Percentiles rank a stretch among this genome's conserved stretches.
Evolutionary conservation across 2,329 filamentous ascomycete species (phyloP).

Genomic region (Magnaporthiopsis incrustans): DNA sequence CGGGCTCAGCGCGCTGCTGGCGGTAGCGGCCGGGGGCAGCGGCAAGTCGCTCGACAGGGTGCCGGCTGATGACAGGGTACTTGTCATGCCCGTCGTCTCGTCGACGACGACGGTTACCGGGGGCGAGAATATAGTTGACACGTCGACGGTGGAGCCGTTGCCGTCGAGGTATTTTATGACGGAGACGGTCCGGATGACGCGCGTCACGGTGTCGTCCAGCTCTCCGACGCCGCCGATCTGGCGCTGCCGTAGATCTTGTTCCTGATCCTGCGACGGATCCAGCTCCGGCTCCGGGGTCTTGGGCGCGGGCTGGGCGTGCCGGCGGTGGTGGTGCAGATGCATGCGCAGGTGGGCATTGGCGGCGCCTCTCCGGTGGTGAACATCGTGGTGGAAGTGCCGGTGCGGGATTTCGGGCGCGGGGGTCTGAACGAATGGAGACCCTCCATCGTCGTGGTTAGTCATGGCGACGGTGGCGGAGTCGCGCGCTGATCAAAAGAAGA

Average conservation of each 20-base stretch:
- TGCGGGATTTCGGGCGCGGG: constrained; percentile 23
- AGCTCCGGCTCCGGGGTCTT: background rate
- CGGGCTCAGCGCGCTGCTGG: background rate
- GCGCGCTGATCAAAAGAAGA: constrained; percentile 11
- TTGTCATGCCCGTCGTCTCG: constrained; percentile 27
- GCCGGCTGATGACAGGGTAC: constrained; percentile 12
- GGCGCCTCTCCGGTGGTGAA: constrained; percentile 15
- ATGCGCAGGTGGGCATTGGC: constrained; percentile 17
- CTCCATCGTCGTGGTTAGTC: constrained; percentile 32
- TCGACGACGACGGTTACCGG: constrained; percentile 30
- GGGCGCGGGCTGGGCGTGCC: background rate
- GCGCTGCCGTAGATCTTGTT: constrained; percentile 19
- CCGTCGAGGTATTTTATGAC: constrained; percentile 45
- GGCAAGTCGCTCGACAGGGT: constrained; percentile 11
- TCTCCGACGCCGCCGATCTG: constrained; percentile 13
- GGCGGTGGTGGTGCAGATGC: constrained; percentile 12
- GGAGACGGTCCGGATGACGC: constrained; percentile 46
- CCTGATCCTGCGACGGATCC: constrained; percentile 10
- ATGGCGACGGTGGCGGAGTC: constrained; percentile 33
- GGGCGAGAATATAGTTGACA: constrained; percentile 32
- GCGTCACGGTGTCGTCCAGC: constrained; percentile 28
- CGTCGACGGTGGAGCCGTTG: constrained; percentile 34
- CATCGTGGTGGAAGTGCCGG: constrained; percentile 24
- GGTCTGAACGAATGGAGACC: constrained; percentile 42
- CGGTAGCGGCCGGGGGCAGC: constrained; percentile 6